Base-by-base conservation (phyloP, 2,329 filamentous ascomycete species). In the Teratosphaeriaceae sp. region DNA sequence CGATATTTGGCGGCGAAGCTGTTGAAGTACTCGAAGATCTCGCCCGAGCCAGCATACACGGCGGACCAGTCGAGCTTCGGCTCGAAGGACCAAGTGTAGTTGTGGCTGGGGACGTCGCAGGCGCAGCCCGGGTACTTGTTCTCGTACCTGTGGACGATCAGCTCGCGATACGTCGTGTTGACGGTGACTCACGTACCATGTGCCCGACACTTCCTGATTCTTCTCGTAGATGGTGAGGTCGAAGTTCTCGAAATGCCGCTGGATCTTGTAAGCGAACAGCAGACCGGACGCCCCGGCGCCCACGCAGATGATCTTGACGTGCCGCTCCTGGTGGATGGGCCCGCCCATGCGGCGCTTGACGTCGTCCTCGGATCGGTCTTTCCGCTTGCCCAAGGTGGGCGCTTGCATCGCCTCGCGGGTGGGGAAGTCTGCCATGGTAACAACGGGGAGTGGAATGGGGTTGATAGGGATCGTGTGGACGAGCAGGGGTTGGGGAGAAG, bases 141-240 rank as follows among this genome's bases (percentile, higher is more conserved):
- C 37, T 47, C 45, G 16, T 63, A 52, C 54, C 51, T 30, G 27
- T 12, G 23, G 6, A 26, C 23, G 12, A 26, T 26, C 23, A 26
- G 23, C 12, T 26, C 12, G 6, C 23, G n/a, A n/a, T n/a, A n/a
- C n/a, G n/a, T n/a, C n/a, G n/a, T n/a, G n/a, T n/a, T n/a, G n/a
- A n/a, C n/a, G n/a, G n/a, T n/a, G n/a, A 30, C 12, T n/a, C 12
- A 30, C 27, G 4, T 5, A 38, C 38, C 38, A 58, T 1, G 66
- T 69, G 3, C 67, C 67, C 5, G 65, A 67, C 18, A 69, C 45
- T 15, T 62, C 58, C 8, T 56, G 37, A 38, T 59, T 58, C 44
- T 64, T 61, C 48, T 72, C 69, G 42, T 68, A 72, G 40, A 72
- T 65, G 1, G 62, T 57, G 35, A 65, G 57, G 3, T 64, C 60